Base-by-base conservation (phyloP, 257 asterid genomes). In the Solanum chilense region DNA sequence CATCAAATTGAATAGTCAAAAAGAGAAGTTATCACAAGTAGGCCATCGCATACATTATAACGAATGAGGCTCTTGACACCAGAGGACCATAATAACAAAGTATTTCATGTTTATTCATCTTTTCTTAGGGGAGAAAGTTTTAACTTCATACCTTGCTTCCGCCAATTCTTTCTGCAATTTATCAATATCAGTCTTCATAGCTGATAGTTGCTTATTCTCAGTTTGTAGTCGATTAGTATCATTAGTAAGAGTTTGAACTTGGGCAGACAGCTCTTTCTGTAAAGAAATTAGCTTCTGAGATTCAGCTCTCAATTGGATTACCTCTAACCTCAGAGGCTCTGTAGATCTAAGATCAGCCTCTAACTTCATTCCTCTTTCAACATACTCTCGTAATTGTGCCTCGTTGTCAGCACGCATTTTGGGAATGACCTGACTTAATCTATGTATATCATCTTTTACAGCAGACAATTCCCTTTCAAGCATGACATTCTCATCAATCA, bases 401-500 rank as follows among this genome's bases (percentile, higher is more conserved):
- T 95, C 99, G 87, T 91, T 92, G 27, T 95, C 98, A 45, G 92
- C 95, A 78, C 90, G 95, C 84, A 93, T 85, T 87, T 93, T 92
- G 49, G 95, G 98, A 80, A 96, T 90, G 42, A 92, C 91, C 90
- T 95, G 96, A 87, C 93, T 89, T 87, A 97, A 52, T 76, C 97
- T 90, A 88, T 86, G 95, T 35, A 96, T 93, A 91, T 97, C 99
- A 47, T 95, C 99, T 90, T 96, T 97, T 45, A 94, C 92, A 33
- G 97, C 95, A 44, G 91, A 66, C 82, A 96, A 85, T 87, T 97
- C 98, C 89, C 99, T 91, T 81, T 97, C 96, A 76, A 97, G 97
- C 94, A 91, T 93, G 87, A 95, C 93, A 82, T 97, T 97, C 84
- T 94, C 98, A 73, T 94, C 98, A 71, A 97, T 84, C 88, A 95